These are phyloP conservation scores for Trichoderma reesei DNA, from an alignment of 495 filamentous ascomycete genomes.

Conservation along the genomic window DNA sequence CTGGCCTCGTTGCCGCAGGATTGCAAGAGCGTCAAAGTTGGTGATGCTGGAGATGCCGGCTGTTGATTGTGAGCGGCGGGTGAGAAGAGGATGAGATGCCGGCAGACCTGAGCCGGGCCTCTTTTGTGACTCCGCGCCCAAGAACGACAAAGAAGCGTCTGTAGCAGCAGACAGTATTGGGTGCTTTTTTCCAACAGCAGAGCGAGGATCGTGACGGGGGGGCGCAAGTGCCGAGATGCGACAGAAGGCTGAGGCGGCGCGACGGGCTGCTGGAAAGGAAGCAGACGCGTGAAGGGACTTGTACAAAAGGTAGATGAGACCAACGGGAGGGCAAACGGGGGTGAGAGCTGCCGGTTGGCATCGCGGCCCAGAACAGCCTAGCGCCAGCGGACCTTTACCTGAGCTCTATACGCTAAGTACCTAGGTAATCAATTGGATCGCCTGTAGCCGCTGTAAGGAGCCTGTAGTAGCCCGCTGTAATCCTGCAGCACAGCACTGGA, in stretches of 20 bases:
- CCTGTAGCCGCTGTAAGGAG: too few relatives aligned
- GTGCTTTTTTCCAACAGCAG: neutral
- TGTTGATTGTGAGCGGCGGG: neutral
- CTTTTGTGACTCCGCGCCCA: too few relatives aligned
- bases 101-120: neutral
- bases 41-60: neutral
- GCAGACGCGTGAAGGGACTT: slow-evolving; percentile 9
- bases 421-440: too few relatives aligned
- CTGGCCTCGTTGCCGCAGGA: slow-evolving; percentile 1
- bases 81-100: neutral
- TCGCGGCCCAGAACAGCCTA: slow-evolving; percentile 4
- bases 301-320: slow-evolving; percentile 4
- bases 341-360: neutral
- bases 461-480: too few relatives aligned
- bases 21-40: too few relatives aligned
- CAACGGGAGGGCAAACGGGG: neutral
- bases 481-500: too few relatives aligned
- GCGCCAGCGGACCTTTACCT: neutral
- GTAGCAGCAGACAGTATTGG: too few relatives aligned
- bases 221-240: neutral
- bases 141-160: too few relatives aligned
- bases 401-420: neutral
- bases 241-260: neutral
- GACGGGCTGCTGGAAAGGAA: neutral
- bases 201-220: neutral